phyloP scores from a whole-genome alignment of 768 basidiomycete species.

The Hemileccinum impolitum region DNA sequence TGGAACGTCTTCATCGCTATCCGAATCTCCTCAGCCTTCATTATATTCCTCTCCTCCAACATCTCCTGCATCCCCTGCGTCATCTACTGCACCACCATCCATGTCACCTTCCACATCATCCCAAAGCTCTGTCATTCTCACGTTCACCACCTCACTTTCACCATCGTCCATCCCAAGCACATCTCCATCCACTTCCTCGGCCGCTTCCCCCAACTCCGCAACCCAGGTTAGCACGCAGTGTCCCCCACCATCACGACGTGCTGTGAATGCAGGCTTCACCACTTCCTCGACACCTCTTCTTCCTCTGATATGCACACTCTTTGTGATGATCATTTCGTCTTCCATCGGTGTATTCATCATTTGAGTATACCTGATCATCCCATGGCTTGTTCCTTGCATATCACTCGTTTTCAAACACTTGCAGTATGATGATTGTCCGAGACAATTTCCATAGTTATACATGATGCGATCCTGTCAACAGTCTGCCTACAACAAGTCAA shows the following conservation, averaged over 20 bases:
- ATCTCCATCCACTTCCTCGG: neutral
- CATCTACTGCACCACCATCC: neutral
- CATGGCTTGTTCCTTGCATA: neutral
- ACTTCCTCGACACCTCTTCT: conserved; percentile 9
- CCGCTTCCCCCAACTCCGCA: conserved; percentile 8
- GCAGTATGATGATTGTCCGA: neutral
- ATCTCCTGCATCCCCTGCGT: neutral
- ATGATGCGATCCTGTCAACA: neutral
- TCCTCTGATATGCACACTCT: conserved; percentile 21
- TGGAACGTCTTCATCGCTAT: neutral
- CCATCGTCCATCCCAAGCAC: neutral
- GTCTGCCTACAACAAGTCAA: no score
- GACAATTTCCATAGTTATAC: conserved; percentile 10
- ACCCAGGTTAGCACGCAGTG: conserved; percentile 25
- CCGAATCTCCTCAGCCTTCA: neutral
- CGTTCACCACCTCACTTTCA: neutral
- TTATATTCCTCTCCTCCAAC: neutral
- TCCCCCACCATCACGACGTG: conserved; percentile 8
- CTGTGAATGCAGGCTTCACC: conserved; percentile 8
- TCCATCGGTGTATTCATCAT: conserved; percentile 24
- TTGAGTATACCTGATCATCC: conserved; percentile 7
- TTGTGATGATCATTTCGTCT: conserved; percentile 25
- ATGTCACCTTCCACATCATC: neutral
- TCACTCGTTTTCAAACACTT: neutral
- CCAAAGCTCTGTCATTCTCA: neutral